Conservation (phyloP, 1,139 yeast genomes). For the Nakaseomyces nivariensis region DNA sequence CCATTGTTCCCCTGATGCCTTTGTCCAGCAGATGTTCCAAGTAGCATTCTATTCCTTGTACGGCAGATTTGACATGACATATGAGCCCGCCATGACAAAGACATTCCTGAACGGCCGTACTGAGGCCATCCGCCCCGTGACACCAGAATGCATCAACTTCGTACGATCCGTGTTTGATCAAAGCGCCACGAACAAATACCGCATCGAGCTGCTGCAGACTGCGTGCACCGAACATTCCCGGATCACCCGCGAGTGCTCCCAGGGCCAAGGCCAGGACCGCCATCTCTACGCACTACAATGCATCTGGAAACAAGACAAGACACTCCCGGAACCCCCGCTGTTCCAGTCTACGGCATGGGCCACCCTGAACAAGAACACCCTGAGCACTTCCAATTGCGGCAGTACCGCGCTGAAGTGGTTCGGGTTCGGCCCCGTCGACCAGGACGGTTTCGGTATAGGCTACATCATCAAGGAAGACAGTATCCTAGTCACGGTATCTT, state of each 20-base stretch:
- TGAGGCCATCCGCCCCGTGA: conserved; percentile 80
- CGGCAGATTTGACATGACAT: conserved; percentile 87
- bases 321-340: conserved; percentile 29
- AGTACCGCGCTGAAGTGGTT: conserved; percentile 79
- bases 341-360: conserved; percentile 46
- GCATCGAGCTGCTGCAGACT: conserved; percentile 47
- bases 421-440: conserved; percentile 88
- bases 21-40: conserved; percentile 89
- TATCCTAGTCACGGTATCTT: conserved; percentile 75
- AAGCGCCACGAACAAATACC: conserved; percentile 45
- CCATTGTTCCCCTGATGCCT: conserved; percentile 91
- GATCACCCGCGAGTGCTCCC: conserved; percentile 58
- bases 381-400: conserved; percentile 67
- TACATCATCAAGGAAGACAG: conserved; percentile 81
- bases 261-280: conserved; percentile 83
- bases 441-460: conserved; percentile 87
- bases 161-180: conserved; percentile 79
- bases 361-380: conserved; percentile 52
- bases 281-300: conserved; percentile 81
- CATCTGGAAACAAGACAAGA: conserved; percentile 70
- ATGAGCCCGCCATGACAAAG: conserved; percentile 95
- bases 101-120: conserved; percentile 84
- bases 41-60: conserved; percentile 86
- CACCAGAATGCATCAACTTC: conserved; percentile 68
- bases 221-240: conserved; percentile 66